Base-by-base conservation (phyloP, 352 stramenopile species). In the Globisporangium sylvaticum region DNA sequence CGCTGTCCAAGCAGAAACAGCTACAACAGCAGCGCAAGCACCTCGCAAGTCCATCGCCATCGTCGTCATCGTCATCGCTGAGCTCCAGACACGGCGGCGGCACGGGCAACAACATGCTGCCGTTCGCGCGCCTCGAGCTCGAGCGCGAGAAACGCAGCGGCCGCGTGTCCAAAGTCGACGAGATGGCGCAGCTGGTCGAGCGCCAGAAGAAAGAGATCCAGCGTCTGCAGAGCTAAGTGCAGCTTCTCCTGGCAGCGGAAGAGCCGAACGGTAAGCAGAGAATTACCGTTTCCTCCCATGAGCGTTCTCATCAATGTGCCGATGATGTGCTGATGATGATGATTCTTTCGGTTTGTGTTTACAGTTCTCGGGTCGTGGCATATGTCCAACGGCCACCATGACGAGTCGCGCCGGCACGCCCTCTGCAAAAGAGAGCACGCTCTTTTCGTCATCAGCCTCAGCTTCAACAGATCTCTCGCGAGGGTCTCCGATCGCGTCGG, bases 201-300 rank as follows among this genome's bases (percentile, higher is more conserved):
- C 76, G 76, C n/a, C 86, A 92, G 59, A 86, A 80, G 60, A 76
- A 72, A 12, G 84, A 94, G 46, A 92, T 92, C 62, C 76, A 90
- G 56, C 82, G 81, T 0, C 66, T 94, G 4, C 83, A 92, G 57
- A 79, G 46, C 6, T 82, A 90, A 70, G 80, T 94, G 32, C 73
- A 91, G 58, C 46, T 94, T 9, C 58, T 94, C 1, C 62, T 94
- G 25, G 67, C 80, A 0, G 72, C 78, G 0, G 72, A 85, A 24
- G 66, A 61, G 34, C 25, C 53, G 32, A 58, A 56, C 53, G 55
- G 66, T 64, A 37, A 22, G 59, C 58, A 7, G 3, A 27, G 46
- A 24, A 25, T 29, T n/a, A n/a, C 18, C 42, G 18, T 20, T 50
- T 50, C 18, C 42, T 6, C 18, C n/a, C 15, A 48, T 2, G 15